These are phyloP conservation scores for Lactarius trivialis DNA, from an alignment of 768 basidiomycete species.

Conservation along the genomic window DNA sequence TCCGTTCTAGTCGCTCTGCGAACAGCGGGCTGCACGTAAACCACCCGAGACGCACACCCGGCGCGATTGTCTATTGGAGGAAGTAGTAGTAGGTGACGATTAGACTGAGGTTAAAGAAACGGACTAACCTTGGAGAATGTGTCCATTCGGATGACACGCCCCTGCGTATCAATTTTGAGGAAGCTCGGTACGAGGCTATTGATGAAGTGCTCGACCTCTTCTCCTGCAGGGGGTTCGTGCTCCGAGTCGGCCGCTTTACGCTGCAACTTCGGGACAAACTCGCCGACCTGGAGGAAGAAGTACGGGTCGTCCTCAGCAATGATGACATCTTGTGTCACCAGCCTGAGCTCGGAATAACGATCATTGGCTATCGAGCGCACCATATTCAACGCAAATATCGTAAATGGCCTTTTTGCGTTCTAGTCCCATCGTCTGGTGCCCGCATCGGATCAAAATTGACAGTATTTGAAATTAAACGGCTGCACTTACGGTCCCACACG, in stretches of 20 bases:
- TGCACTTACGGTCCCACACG: slow-evolving; percentile 57
- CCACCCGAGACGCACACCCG: slow-evolving; percentile 73
- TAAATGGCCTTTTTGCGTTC: slow-evolving; percentile 74
- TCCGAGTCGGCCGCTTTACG: slow-evolving; percentile 25
- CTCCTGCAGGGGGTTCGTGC: slow-evolving; percentile 24
- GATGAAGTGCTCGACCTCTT: slow-evolving; percentile 43
- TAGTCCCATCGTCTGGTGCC: slow-evolving; percentile 47
- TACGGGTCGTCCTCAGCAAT: slow-evolving; percentile 85
- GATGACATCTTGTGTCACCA: slow-evolving; percentile 46
- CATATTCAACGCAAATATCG: slow-evolving; percentile 75
- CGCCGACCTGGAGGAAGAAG: slow-evolving; percentile 61
- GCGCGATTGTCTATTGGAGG: slow-evolving; percentile 59
- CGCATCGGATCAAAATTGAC: background rate
- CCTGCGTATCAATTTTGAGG: slow-evolving; percentile 67
- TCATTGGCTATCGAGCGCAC: slow-evolving; percentile 31
- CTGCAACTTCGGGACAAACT: slow-evolving; percentile 42
- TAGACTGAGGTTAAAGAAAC: background rate
- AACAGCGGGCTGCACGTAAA: too few species aligned
- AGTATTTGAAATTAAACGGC: background rate
- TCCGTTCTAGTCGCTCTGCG: too few species aligned
- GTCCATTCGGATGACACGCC: slow-evolving; percentile 78
- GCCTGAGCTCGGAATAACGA: background rate
- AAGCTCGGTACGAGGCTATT: slow-evolving; percentile 54
- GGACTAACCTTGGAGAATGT: slow-evolving; percentile 62
- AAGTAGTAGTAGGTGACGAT: slow-evolving; percentile 7